Base-by-base conservation (phyloP, 2,329 filamentous ascomycete species). In the Fusarium incarnatum region DNA sequence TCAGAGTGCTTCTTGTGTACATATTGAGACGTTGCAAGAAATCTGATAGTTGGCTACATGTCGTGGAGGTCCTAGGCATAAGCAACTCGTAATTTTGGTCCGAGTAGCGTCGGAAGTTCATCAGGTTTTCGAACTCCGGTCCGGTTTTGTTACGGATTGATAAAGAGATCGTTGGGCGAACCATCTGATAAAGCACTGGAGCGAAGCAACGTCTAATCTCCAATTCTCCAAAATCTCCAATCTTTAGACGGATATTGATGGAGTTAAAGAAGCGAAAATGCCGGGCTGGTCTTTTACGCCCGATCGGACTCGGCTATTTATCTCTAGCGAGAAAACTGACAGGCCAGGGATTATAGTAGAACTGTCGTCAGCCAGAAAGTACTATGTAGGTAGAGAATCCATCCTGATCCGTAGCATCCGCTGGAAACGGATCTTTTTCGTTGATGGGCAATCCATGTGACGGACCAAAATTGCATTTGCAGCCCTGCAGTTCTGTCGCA, bases 371-470 rank as follows among this genome's bases (percentile, higher is more conserved):
- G 70, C 72, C 27, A 65, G 49, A 42, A 54, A 58, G 34, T 30
- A 28, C 28, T 28, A 15, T 30, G 28, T 30, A 30, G 12, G 28
- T n/a, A 23, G 20, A 44, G 25, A 54, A 56, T 25, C 63, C 63
- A 68, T 66, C 65, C 41, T 59, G 50, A 66, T 73, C 75, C 75
- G 75, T 64, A 32, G 63, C 66, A 77, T 77, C 75, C 73, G 75
- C 58, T 49, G 58, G 52, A 68, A 56, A 77, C 75, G 75, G 75
- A 45, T 64, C 62, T 73, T 77, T 77, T 74, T 77, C 75, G 75
- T 77, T 46, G 50, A 56, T 53, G 28, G 23, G 58, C 57, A 59
- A 67, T 57, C 61, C 73, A 75, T 73, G 68, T 76, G 75, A 76
- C 61, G 53, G 72, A 60, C 40, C 59, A 63, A 72, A 73, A 74